A percentile compares a stretch with the other conserved stretches of the same genome.
Evolutionary conservation across 2,329 filamentous ascomycete genomes (phyloP).

Genomic region (Aspergillus sp.): DNA sequence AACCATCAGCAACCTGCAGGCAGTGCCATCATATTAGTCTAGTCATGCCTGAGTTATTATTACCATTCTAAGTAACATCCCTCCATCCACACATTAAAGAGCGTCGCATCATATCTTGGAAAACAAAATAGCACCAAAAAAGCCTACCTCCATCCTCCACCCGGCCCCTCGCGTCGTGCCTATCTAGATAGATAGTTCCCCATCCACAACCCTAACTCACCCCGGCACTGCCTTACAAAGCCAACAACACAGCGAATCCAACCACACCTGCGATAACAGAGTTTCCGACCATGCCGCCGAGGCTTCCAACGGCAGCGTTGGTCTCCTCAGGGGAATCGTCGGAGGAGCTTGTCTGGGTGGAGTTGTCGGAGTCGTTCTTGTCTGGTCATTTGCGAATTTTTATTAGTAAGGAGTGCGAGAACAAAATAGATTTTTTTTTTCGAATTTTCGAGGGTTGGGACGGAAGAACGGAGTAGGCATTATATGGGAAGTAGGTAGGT

Average conservation of each 20-base stretch:
- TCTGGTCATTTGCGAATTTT: slow-evolving; percentile 2
- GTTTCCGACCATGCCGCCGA: background rate
- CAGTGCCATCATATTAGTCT: background rate
- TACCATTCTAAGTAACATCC: background rate
- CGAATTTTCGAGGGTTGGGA: no score
- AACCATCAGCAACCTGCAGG: background rate
- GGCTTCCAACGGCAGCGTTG: background rate
- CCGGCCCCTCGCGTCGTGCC: background rate
- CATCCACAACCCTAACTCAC: background rate
- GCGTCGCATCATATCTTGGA: background rate
- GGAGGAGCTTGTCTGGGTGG: background rate
- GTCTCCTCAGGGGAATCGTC: background rate
- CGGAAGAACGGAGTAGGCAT: slow-evolving; percentile 9
- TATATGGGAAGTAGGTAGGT: slow-evolving; percentile 19
- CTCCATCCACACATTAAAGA: background rate
- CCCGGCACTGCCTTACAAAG: background rate
- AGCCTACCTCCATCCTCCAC: background rate
- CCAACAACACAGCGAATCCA: slow-evolving; percentile 1
- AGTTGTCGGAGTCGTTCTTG: background rate
- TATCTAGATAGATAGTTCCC: background rate
- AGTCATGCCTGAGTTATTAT: no score
- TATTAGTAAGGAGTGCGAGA: background rate
- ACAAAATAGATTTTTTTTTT: background rate
- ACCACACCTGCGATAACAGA: background rate
- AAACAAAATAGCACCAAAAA: background rate